Conservation (phyloP, 2,329 filamentous ascomycete species). For the Apiospora phragmitis region DNA sequence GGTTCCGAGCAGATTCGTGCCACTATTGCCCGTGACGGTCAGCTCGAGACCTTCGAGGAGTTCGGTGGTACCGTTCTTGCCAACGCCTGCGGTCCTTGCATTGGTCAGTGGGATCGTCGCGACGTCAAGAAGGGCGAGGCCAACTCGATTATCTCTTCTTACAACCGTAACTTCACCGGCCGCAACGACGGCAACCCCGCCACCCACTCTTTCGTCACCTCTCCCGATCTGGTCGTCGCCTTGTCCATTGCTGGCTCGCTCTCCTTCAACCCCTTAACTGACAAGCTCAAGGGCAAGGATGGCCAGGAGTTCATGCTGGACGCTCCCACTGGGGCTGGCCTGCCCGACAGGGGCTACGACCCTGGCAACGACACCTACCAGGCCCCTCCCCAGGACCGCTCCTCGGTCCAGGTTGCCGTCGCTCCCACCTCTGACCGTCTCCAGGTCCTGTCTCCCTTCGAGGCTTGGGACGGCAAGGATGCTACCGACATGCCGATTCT, state of each 20-base stretch:
- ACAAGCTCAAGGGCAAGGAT: conserved; percentile 90
- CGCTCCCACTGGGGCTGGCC: conserved; percentile 75
- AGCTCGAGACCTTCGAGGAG: conserved; percentile 92
- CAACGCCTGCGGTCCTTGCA: conserved; percentile 91
- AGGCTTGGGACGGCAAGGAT: conserved; percentile 91
- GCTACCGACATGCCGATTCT: conserved; percentile 81
- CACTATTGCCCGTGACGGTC: conserved; percentile 86
- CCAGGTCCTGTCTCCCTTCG: conserved; percentile 85
- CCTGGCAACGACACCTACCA: conserved; percentile 93
- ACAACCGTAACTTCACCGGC: conserved; percentile 99
- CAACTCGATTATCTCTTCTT: conserved; percentile 97
- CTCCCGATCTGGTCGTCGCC: conserved; percentile 85
- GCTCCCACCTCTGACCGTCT: conserved; percentile 91
- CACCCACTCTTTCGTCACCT: conserved; percentile 91
- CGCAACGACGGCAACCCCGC: conserved; percentile 96
- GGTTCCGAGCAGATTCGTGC: conserved; percentile 96
- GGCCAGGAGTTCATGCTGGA: conserved; percentile 94
- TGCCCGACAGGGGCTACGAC: conserved; percentile 83
- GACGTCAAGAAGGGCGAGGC: conserved; percentile 94
- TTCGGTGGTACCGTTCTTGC: conserved; percentile 93
- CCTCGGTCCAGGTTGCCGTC: conserved; percentile 74
- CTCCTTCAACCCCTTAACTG: conserved; percentile 93
- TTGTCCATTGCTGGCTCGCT: conserved; percentile 81
- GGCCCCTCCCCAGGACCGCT: conserved; percentile 81
- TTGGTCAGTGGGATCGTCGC: conserved; percentile 91